Evolutionary conservation across 2,329 filamentous ascomycete species (phyloP), one percentile per base, ranked within the genome.

Genomic region (Chaetomium olivaceum): DNA sequence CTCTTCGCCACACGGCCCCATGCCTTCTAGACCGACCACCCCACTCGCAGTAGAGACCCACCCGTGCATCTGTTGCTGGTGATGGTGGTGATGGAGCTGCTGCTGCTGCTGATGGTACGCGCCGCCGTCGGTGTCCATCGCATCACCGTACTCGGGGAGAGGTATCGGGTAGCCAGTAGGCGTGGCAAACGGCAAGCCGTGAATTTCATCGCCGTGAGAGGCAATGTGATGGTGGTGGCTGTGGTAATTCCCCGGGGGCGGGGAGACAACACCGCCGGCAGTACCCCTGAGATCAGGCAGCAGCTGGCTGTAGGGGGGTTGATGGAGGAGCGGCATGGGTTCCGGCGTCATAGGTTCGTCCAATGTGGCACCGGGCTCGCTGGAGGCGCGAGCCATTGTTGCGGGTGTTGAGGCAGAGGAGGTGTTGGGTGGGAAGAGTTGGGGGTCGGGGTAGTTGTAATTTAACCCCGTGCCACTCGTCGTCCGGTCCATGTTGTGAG

Each of bases 401-500:
- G 33, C 6, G 56, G 14, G 25, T 27, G 33, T 16, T 7, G 51
- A 27, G n/a, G 58, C 25, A 2, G 50, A n/a, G 4, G 58, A 29
- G n/a, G 36, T 19, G 23, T 9, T 4, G 23, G 33, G 2, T 33
- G 51, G 52, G 25, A 61, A 56, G 29, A 56, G 57, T 19, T 60
- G 64, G n/a, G 64, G 51, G 21, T 57, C 36, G 4, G 64, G 29
- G 51, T 63, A 66, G 61, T 59, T 56, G 31, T 55, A 58, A 1
- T 64, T 52, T 2, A 56, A n/a, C 1, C 11, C 19, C 2, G 29
- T 11, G 27, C 14, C 4, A 12, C n/a, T 55, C 7, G 4, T 4
- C 11, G 16, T 2, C 7, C 29, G 9, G n/a, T 56, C 19, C 12
- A 23, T 31, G 19, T 19, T 33, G 16, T 36, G 52, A 27, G 27